phyloP scores from a whole-genome alignment of 148 eudicot species.

The Rhododendron simsii region DNA sequence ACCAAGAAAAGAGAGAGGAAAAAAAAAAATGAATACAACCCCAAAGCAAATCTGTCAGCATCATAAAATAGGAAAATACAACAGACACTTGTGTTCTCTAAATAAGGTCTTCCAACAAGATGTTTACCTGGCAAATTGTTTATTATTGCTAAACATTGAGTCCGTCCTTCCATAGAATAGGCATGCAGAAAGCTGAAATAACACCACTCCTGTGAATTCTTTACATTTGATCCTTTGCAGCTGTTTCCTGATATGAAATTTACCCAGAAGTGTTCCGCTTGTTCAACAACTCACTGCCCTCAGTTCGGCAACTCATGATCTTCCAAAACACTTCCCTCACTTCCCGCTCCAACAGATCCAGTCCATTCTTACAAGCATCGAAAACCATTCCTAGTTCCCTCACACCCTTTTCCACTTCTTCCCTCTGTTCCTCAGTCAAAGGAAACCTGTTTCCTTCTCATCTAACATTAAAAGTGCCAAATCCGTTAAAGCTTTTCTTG shows the following conservation, averaged over 20 bases:
- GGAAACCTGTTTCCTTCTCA: conserved; percentile 52
- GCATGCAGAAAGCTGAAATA: not conserved
- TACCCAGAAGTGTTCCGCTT: conserved; percentile 19
- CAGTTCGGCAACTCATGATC: conserved; percentile 49
- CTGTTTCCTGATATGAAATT: not conserved
- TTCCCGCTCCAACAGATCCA: conserved; percentile 53
- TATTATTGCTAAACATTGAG: not conserved
- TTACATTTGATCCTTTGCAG: not conserved
- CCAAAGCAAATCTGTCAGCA: conserved; percentile 1
- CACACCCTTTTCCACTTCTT: conserved; percentile 35
- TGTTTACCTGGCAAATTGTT: conserved; percentile 1
- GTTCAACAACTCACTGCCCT: conserved; percentile 45
- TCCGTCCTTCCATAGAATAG: not conserved
- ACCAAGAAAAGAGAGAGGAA: not conserved
- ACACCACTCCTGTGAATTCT: not conserved
- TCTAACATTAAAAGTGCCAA: conserved; percentile 51
- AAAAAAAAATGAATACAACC: not conserved
- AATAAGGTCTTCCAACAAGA: not conserved
- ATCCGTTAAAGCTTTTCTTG: conserved; percentile 58
- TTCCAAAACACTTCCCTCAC: conserved; percentile 50
- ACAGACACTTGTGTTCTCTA: not conserved
- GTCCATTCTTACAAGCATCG: conserved; percentile 35
- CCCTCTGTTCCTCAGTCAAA: conserved; percentile 37
- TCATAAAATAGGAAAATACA: conserved; percentile 1
- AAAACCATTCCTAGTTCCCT: conserved; percentile 33